Base-by-base conservation (phyloP, 345 rosid species). In the Syzygium jambos region DNA sequence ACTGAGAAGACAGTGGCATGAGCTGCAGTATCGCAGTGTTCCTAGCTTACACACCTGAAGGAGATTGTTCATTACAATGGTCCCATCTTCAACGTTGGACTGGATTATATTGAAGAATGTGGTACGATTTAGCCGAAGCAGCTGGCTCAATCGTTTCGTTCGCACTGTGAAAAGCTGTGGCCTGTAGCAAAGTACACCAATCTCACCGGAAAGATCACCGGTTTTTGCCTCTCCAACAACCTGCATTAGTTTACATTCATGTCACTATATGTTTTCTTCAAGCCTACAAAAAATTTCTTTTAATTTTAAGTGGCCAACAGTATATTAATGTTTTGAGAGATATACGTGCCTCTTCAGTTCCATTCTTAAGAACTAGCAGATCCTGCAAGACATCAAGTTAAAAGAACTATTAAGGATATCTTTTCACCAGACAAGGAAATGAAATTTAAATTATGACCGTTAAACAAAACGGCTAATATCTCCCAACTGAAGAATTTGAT, bases 291-390 rank as follows among this genome's bases (percentile, higher is more conserved):
- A 49, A 22, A 23, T 29, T 53, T 19, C 13, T 6, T 84, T 51
- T 53, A 84, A 16, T 34, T 41, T 23, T 27, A 25, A 23, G 27
- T 22, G 68, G 34, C 27, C 49, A 68, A 89, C 93, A 16, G 46
- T 30, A 80, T 8, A 29, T 65, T 63, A 21, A 65, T 65, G 11
- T 65, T 65, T 65, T 65, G 22, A 29, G 78, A 65, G 9, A 2
- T 65, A 65, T 30, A 65, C 78, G 90, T 90, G 91, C 96, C 87
- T 90, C 93, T 86, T 95, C 98, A 84, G 55, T 83, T 84, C 93
- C 93, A 86, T 87, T 92, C 84, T 91, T 90, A 25, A 87, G 87
- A 86, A 89, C 91, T 52, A 94, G 15, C 41, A 95, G 91, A 65
- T 95, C 98, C 98, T 95, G 92, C 61, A 54, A 56, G 53, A 88